Percentiles rank a stretch among this genome's conserved stretches.
Evolutionary conservation across 2,329 filamentous ascomycete genomes (phyloP).

Genomic region (Lasiodiplodia sp.): DNA sequence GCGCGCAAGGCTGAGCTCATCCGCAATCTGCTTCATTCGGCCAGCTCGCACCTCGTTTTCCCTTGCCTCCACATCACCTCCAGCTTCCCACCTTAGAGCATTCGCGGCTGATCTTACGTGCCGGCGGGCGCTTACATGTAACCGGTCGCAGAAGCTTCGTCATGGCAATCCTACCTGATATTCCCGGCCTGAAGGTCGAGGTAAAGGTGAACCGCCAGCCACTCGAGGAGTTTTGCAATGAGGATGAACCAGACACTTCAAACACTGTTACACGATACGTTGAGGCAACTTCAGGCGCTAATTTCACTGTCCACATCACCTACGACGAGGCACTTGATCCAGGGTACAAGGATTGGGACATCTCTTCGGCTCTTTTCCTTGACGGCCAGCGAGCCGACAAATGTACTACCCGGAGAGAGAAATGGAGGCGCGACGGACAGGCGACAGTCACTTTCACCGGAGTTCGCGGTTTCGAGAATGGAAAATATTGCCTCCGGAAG

Average conservation of each 20-base stretch:
- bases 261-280: not conserved
- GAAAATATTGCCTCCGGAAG: not conserved
- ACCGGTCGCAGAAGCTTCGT: not conserved
- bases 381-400: not conserved
- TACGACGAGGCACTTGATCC: not conserved
- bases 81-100: not conserved
- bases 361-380: not conserved
- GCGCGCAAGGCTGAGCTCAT: not conserved
- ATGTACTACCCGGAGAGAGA: too few relatives aligned
- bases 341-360: not conserved
- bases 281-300: not conserved
- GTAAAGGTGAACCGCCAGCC: not conserved
- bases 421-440: not conserved
- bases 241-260: not conserved
- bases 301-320: not conserved
- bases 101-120: not conserved
- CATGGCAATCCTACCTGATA: not conserved
- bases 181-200: not conserved
- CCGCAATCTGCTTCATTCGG: not conserved
- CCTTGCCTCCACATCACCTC: not conserved
- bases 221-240: not conserved
- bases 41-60: not conserved
- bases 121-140: not conserved
- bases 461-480: not conserved
- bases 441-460: not conserved